Evolutionary conservation across 257 asterid genomes (phyloP).

Genomic region (Agastache rugosa): DNA sequence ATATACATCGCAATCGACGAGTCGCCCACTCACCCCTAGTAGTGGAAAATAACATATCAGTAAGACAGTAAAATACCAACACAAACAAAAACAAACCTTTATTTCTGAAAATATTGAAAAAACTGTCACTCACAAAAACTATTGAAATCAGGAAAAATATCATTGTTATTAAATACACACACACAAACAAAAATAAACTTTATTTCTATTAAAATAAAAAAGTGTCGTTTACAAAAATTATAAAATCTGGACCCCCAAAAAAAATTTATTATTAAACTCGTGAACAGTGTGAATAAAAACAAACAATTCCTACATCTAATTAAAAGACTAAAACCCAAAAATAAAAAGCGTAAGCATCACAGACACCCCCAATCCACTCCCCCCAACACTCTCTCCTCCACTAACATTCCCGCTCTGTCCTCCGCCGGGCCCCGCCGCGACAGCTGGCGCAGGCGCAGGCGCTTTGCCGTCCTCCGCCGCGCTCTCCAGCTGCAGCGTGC

Average conservation of each 20-base stretch:
- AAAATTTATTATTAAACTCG: not conserved
- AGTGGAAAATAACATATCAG: too few species aligned
- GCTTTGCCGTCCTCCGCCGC: not conserved
- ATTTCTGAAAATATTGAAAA: not conserved
- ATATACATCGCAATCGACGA: not conserved
- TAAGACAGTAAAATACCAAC: too few species aligned
- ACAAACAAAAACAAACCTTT: slow-evolving; percentile 7
- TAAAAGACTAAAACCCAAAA: slow-evolving; percentile 37
- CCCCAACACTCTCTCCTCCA: slow-evolving; percentile 27
- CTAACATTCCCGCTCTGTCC: slow-evolving; percentile 23
- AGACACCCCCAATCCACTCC: slow-evolving; percentile 21
- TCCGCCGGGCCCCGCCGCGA: slow-evolving; percentile 8
- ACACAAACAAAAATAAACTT: not conserved
- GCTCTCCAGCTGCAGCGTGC: slow-evolving; percentile 42
- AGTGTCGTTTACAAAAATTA: not conserved
- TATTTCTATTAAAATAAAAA: too few species aligned
- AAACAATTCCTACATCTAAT: not conserved
- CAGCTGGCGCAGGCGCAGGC: slow-evolving; percentile 36
- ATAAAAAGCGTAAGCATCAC: slow-evolving; percentile 29
- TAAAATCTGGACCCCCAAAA: not conserved
- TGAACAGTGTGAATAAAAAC: not conserved
- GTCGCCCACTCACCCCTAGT: not conserved
- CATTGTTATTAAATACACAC: too few species aligned
- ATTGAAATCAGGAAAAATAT: not conserved
- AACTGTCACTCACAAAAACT: not conserved